A percentile compares a stretch with the other conserved stretches of the same genome.
Conservation (phyloP, 257 asterid species). For the Primulina eburnea region DNA sequence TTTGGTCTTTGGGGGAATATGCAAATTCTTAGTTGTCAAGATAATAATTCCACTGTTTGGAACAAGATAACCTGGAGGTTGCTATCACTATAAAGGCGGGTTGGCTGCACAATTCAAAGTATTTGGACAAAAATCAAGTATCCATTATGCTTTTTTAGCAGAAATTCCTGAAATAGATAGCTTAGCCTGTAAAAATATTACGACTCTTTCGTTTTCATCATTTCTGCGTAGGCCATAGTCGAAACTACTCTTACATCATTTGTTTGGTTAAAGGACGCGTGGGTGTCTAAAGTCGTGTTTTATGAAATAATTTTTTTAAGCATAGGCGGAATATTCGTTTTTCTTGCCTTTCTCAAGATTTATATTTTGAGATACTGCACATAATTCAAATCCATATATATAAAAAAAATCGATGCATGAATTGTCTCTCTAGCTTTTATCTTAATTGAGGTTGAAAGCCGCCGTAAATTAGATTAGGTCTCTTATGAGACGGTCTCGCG, state of each 20-base stretch:
- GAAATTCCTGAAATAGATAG: constrained; percentile 29
- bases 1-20: neutral
- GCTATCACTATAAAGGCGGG: constrained; percentile 37
- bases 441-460: too few relatives aligned
- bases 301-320: neutral
- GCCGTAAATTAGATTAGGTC: too few relatives aligned
- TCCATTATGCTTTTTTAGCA: constrained; percentile 4
- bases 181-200: neutral
- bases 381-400: too few relatives aligned
- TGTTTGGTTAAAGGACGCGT: neutral
- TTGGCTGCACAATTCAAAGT: constrained; percentile 45
- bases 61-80: constrained; percentile 33
- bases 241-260: neutral
- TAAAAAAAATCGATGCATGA: too few relatives aligned
- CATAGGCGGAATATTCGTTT: too few relatives aligned
- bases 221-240: neutral
- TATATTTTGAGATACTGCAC: too few relatives aligned
- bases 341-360: too few relatives aligned
- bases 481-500: too few relatives aligned
- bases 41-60: constrained; percentile 20
- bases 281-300: neutral
- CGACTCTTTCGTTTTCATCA: constrained; percentile 25
- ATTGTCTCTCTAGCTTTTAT: too few relatives aligned
- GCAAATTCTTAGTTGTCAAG: constrained; percentile 5
- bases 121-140: constrained; percentile 31